Evolutionary conservation across 2,329 filamentous ascomycete species (phyloP).

Genomic region (Penicillium fuscoglaucum): DNA sequence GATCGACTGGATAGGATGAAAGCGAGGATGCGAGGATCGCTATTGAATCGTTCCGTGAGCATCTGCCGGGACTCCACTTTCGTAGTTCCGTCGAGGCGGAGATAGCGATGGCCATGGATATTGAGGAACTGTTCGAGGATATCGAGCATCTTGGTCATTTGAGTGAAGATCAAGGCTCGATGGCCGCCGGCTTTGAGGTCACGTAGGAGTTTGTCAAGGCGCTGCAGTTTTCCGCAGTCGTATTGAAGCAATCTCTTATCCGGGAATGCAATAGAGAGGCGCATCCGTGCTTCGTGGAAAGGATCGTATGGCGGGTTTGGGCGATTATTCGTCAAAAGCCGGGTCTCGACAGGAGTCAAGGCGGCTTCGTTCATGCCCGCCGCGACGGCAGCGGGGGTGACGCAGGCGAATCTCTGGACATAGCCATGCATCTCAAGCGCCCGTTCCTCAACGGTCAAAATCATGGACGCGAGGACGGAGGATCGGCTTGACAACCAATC

Average conservation of each 20-base stretch:
- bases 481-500: conserved; percentile 76
- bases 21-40: conserved; percentile 84
- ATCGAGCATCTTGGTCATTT: conserved; percentile 98
- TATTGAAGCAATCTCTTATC: conserved; percentile 96
- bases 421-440: conserved; percentile 70
- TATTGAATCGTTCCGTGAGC: conserved; percentile 94
- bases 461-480: conserved; percentile 53
- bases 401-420: conserved; percentile 85
- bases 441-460: conserved; percentile 73
- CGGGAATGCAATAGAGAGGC: conserved; percentile 91
- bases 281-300: conserved; percentile 91
- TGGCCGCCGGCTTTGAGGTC: conserved; percentile 86
- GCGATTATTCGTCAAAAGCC: conserved; percentile 44
- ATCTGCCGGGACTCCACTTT: conserved; percentile 95
- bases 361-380: conserved; percentile 70
- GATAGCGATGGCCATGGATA: conserved; percentile 94
- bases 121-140: conserved; percentile 97
- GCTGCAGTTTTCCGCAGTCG: conserved; percentile 94
- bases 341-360: conserved; percentile 63
- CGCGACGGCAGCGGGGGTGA: conserved; percentile 85
- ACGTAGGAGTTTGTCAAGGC: conserved; percentile 80
- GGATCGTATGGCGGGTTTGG: conserved; percentile 67
- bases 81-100: conserved; percentile 93
- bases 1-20: conserved; percentile 96
- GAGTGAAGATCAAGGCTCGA: conserved; percentile 94